These are phyloP conservation scores for Ramichloridium luteum DNA, from an alignment of 2,329 filamentous ascomycete species.

Conservation along the genomic window DNA sequence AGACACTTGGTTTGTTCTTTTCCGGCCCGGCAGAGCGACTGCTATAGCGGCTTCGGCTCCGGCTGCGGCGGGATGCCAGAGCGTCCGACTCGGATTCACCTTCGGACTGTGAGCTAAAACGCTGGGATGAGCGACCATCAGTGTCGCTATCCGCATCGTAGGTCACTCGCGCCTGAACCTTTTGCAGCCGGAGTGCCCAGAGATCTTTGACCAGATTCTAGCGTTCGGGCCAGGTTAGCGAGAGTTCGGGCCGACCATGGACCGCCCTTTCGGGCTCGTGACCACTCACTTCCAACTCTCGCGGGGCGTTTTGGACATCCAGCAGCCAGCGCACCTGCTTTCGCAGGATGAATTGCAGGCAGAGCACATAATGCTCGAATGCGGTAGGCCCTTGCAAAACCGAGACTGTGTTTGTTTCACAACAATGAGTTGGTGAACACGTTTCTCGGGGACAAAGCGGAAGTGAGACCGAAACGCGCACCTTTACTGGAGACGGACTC, in stretches of 20 bases:
- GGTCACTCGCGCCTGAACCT: slow-evolving; percentile 34
- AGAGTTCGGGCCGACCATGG: too few relatives aligned
- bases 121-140: slow-evolving; percentile 32
- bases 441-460: too few relatives aligned
- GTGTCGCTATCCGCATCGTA: slow-evolving; percentile 24
- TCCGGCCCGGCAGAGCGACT: too few relatives aligned
- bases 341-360: slow-evolving; percentile 71
- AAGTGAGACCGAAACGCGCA: background rate
- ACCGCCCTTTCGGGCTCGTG: background rate
- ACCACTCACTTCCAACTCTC: slow-evolving; percentile 54
- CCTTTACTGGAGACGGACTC: slow-evolving; percentile 18
- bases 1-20: slow-evolving; percentile 39
- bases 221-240: slow-evolving; percentile 2
- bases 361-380: slow-evolving; percentile 68
- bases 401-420: slow-evolving; percentile 8
- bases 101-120: slow-evolving; percentile 49
- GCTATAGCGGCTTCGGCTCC: slow-evolving; percentile 19
- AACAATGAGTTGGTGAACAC: too few relatives aligned
- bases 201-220: slow-evolving; percentile 59
- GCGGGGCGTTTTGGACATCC: slow-evolving; percentile 50
- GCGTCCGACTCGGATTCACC: slow-evolving; percentile 29
- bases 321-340: slow-evolving; percentile 70
- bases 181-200: slow-evolving; percentile 64
- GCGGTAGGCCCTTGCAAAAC: slow-evolving; percentile 53
- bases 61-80: slow-evolving; percentile 24